These are phyloP conservation scores for Groenewaldozyma sp. DNA, from an alignment of 1,139 yeast genomes.

Conservation along the genomic window DNA sequence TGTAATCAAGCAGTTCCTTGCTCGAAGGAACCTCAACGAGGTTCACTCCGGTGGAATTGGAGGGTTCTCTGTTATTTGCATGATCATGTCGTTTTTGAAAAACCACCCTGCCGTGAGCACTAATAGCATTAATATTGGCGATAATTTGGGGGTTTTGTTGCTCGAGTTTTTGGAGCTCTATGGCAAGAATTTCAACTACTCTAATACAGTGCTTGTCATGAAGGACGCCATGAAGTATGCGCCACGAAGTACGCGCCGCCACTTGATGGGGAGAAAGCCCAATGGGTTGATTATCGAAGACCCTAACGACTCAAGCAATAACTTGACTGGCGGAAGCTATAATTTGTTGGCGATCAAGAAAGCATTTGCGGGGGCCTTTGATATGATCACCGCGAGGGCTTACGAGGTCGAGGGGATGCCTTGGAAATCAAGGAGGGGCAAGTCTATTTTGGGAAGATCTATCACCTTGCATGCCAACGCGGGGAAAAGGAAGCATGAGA, in stretches of 20 bases:
- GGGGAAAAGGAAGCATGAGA: too few relatives aligned
- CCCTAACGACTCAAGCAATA: slow-evolving; percentile 76
- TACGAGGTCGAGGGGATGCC: slow-evolving; percentile 42
- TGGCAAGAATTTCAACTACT: slow-evolving; percentile 87
- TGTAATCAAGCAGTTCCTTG: slow-evolving; percentile 76
- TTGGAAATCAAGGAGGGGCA: slow-evolving; percentile 59
- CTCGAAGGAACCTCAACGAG: slow-evolving; percentile 71
- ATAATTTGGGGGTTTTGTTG: slow-evolving; percentile 77
- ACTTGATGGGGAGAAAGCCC: slow-evolving; percentile 27
- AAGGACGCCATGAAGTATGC: slow-evolving; percentile 44
- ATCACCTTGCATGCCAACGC: too few relatives aligned
- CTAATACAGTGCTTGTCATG: slow-evolving; percentile 43
- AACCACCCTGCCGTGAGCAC: slow-evolving; percentile 71
- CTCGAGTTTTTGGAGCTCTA: slow-evolving; percentile 94
- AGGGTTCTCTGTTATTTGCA: slow-evolving; percentile 84
- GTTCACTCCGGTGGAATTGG: slow-evolving; percentile 98
- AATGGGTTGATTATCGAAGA: slow-evolving; percentile 74
- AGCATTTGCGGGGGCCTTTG: slow-evolving; percentile 89
- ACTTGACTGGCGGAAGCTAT: slow-evolving; percentile 79
- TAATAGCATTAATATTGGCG: slow-evolving; percentile 53
- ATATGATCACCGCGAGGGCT: slow-evolving; percentile 43
- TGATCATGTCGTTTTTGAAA: slow-evolving; percentile 72
- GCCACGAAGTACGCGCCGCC: slow-evolving; percentile 44
- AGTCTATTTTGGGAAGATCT: slow-evolving; percentile 72
- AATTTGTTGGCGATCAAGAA: slow-evolving; percentile 73